Evolutionary conservation across 805 yeast genomes (phyloP).

Genomic region (Scheffersomyces ergatensis): DNA sequence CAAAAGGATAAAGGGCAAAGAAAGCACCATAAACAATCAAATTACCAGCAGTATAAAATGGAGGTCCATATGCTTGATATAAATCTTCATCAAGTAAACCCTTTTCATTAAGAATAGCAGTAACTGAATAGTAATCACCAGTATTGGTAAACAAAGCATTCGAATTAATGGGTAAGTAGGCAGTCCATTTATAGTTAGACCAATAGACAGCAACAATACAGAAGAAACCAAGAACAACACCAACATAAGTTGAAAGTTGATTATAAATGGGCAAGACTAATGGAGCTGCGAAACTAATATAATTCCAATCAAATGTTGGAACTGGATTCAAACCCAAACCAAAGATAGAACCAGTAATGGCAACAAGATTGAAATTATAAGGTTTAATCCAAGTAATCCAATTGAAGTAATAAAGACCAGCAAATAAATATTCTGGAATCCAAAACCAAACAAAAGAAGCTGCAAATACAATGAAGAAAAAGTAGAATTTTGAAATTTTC

Average conservation of each 20-base stretch:
- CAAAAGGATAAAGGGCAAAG: constrained; percentile 26
- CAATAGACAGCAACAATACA: constrained; percentile 18
- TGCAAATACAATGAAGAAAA: constrained; percentile 14
- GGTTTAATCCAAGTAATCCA: constrained; percentile 65
- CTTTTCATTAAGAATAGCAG: constrained; percentile 35
- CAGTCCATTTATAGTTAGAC: constrained; percentile 21
- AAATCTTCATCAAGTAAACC: constrained; percentile 23
- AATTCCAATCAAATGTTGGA: constrained; percentile 54
- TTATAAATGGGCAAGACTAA: constrained; percentile 44
- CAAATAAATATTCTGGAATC: constrained; percentile 44
- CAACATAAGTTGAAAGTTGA: constrained; percentile 12
- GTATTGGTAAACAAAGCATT: constrained; percentile 45
- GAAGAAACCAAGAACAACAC: constrained; percentile 14
- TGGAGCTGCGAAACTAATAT: constrained; percentile 22
- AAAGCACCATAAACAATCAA: constrained; percentile 25
- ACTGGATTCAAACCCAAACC: constrained; percentile 57
- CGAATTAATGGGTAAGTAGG: constrained; percentile 37
- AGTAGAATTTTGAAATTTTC: constrained; percentile 22
- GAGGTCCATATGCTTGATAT: constrained; percentile 24
- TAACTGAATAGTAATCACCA: constrained; percentile 45
- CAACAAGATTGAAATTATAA: constrained; percentile 44
- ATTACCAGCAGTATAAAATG: constrained; percentile 27
- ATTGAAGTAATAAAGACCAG: constrained; percentile 42
- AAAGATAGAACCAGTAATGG: constrained; percentile 43
- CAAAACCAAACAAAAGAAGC: constrained; percentile 41